A percentile compares a stretch with the other conserved stretches of the same genome.
These are phyloP conservation scores for Saccharomycopsis malanga DNA, from an alignment of 805 yeast genomes.

Conservation along the genomic window DNA sequence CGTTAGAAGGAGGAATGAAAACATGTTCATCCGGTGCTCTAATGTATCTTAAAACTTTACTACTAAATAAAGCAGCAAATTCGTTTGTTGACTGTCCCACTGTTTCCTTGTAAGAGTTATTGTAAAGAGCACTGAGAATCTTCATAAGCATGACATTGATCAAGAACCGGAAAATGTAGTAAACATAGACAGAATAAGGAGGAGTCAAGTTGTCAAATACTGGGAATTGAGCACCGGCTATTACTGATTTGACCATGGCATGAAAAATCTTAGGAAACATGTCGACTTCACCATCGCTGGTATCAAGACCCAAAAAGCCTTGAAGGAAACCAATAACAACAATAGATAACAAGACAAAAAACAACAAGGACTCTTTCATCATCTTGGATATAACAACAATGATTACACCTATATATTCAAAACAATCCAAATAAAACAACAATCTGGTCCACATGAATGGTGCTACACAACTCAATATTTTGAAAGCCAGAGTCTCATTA, in stretches of 20 bases:
- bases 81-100: conserved; percentile 79
- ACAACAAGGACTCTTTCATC: conserved; percentile 79
- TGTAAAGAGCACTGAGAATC: conserved; percentile 75
- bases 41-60: conserved; percentile 73
- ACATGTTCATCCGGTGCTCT: conserved; percentile 85
- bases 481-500: conserved; percentile 33
- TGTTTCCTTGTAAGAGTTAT: conserved; percentile 75
- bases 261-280: conserved; percentile 57
- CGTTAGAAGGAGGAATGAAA: conserved; percentile 77
- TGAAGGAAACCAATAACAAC: conserved; percentile 77
- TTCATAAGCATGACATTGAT: conserved; percentile 74
- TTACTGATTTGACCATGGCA: conserved; percentile 60
- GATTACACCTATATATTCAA: conserved; percentile 39
- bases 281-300: conserved; percentile 77
- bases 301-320: conserved; percentile 80
- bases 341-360: conserved; percentile 64
- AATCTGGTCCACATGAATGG: conserved; percentile 68
- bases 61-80: conserved; percentile 75
- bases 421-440: conserved; percentile 56
- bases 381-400: conserved; percentile 49
- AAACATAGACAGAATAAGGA: conserved; percentile 74
- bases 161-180: conserved; percentile 70
- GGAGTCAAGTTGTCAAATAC: conserved; percentile 69
- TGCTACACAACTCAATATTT: conserved; percentile 56
- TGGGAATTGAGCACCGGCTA: conserved; percentile 67